Conservation (phyloP, 2,329 filamentous ascomycete species). For the Beauveria caledonica region DNA sequence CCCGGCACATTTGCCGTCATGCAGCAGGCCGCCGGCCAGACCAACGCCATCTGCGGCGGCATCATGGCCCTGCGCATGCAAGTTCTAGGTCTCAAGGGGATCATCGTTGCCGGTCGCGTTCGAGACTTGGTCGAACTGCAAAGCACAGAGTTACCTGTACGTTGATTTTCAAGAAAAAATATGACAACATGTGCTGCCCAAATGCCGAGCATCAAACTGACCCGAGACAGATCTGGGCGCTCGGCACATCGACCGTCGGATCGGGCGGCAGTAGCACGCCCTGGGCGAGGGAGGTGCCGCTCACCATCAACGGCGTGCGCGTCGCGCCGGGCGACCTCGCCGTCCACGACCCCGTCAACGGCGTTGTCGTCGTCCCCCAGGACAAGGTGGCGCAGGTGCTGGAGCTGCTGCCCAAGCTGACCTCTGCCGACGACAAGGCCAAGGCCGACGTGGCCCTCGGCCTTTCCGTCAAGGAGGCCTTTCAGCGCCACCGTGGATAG, state of each 20-base stretch:
- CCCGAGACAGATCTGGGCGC: slow-evolving; percentile 41
- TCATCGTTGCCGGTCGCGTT: slow-evolving; percentile 60
- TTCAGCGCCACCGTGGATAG: slow-evolving; percentile 44
- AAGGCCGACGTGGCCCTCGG: slow-evolving; percentile 57
- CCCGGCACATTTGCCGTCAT: slow-evolving; percentile 56
- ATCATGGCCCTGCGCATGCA: slow-evolving; percentile 68
- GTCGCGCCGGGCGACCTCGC: slow-evolving; percentile 55
- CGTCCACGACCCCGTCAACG: slow-evolving; percentile 62
- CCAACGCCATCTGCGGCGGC: slow-evolving; percentile 66
- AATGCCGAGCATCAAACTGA: slow-evolving; percentile 8
- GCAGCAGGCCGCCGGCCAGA: slow-evolving; percentile 55
- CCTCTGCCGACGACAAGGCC: slow-evolving; percentile 49
- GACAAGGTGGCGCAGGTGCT: slow-evolving; percentile 52
- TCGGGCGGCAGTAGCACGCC: slow-evolving; percentile 47
- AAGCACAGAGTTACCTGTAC: slow-evolving; percentile 46
- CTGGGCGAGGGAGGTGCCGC: slow-evolving; percentile 41
- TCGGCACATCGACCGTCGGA: slow-evolving; percentile 49
- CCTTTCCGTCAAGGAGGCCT: slow-evolving; percentile 56
- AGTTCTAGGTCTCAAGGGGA: slow-evolving; percentile 47
- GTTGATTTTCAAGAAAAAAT: slow-evolving; percentile 19
- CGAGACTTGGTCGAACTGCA: slow-evolving; percentile 56
- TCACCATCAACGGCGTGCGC: slow-evolving; percentile 34
- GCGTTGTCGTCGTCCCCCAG: slow-evolving; percentile 59
- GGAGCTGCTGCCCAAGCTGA: slow-evolving; percentile 46
- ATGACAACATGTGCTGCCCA: not conserved